phyloP scores from a whole-genome alignment of 306 rosid genomes.

The Quercus rubra region DNA sequence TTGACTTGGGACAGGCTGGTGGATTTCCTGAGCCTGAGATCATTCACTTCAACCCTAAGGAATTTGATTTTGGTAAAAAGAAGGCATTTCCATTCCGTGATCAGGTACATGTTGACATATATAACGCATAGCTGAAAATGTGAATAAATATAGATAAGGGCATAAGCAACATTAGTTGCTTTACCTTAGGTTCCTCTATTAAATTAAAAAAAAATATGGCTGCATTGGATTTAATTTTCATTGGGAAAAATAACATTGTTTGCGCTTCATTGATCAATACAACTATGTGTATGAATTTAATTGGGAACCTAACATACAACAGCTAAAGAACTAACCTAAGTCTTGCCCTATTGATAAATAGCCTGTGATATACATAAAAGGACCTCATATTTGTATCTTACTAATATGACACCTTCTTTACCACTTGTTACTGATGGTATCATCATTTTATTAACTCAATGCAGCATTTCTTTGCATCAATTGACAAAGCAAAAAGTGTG shows the following conservation, averaged over 20 bases:
- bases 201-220: too few relatives aligned
- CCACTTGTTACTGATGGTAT: not conserved
- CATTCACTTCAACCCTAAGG: conserved; percentile 88
- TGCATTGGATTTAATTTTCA: too few relatives aligned
- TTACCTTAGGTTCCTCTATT: too few relatives aligned
- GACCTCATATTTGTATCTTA: not conserved
- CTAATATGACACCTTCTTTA: not conserved
- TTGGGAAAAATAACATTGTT: too few relatives aligned
- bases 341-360: not conserved
- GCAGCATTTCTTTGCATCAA: conserved; percentile 96
- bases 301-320: too few relatives aligned
- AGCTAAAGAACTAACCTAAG: too few relatives aligned
- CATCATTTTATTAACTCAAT: not conserved
- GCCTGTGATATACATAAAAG: not conserved
- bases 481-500: conserved; percentile 81
- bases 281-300: too few relatives aligned
- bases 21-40: conserved; percentile 97
- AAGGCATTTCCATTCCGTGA: conserved; percentile 95
- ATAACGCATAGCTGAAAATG: not conserved
- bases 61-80: conserved; percentile 89
- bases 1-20: conserved; percentile 55
- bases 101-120: conserved; percentile 48
- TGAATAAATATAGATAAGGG: not conserved
- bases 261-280: too few relatives aligned
- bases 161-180: too few relatives aligned